A percentile compares a stretch with the other conserved stretches of the same genome.
These are phyloP conservation scores for Coemansia sp. DNA, from an alignment of 192 early-diverging fungal species.

Conservation along the genomic window DNA sequence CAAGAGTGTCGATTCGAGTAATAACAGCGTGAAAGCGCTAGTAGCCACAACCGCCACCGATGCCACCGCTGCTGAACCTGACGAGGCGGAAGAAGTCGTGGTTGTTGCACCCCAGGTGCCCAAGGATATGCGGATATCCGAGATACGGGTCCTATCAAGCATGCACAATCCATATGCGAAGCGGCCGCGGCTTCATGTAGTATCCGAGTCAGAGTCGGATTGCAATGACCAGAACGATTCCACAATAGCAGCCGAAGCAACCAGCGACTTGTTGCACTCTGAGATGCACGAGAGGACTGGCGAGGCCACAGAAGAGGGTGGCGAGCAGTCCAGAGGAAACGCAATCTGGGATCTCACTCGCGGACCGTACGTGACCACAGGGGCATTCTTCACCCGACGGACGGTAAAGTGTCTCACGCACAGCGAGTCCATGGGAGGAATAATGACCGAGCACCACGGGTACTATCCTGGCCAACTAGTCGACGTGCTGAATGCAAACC, in stretches of 20 bases:
- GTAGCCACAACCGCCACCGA: neutral
- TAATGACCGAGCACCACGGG: slow-evolving; percentile 53
- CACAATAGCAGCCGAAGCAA: neutral
- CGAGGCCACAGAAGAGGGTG: neutral
- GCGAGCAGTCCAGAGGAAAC: neutral
- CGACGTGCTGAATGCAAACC: slow-evolving; percentile 51
- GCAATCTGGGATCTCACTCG: slow-evolving; percentile 42
- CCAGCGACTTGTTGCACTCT: neutral
- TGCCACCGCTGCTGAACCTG: neutral
- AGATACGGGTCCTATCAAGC: slow-evolving; percentile 18
- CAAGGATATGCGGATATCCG: slow-evolving; percentile 38
- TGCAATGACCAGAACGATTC: neutral
- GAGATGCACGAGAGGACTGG: neutral
- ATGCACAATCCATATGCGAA: slow-evolving; percentile 41
- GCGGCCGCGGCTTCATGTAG: neutral
- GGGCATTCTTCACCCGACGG: slow-evolving; percentile 48
- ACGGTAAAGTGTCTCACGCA: slow-evolving; percentile 47
- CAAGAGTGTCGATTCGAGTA: neutral
- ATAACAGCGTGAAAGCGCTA: neutral
- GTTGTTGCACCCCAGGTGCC: slow-evolving; percentile 20
- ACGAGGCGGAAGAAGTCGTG: neutral
- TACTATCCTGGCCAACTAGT: slow-evolving; percentile 49
- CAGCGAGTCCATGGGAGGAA: slow-evolving; percentile 46
- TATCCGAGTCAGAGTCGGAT: slow-evolving; percentile 4
- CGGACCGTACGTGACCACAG: slow-evolving; percentile 48